Percentiles rank a stretch among this genome's conserved stretches.
Evolutionary conservation across 2,329 filamentous ascomycete species (phyloP).

Genomic region (Xylariaceae sp.): DNA sequence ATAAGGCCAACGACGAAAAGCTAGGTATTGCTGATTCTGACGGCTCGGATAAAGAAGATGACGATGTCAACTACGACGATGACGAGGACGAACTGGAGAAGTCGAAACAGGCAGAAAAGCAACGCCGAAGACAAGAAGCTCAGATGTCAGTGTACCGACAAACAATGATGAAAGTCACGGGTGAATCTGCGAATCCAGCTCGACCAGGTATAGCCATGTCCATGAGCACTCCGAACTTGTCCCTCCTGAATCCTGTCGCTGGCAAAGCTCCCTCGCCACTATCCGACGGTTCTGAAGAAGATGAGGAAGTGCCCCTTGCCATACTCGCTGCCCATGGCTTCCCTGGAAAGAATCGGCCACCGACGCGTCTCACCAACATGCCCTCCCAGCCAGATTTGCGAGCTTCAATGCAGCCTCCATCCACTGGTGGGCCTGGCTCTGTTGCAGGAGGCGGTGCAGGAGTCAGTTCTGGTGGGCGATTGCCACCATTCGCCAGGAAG

Average conservation of each 20-base stretch:
- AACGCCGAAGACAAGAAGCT: conserved; percentile 83
- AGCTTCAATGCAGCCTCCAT: conserved; percentile 46
- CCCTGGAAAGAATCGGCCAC: conserved; percentile 73
- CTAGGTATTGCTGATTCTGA: conserved; percentile 38
- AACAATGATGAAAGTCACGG: conserved; percentile 95
- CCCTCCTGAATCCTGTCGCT: conserved; percentile 30
- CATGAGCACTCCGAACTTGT: conserved; percentile 62
- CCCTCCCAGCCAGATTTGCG: conserved; percentile 72
- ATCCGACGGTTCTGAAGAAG: conserved; percentile 66
- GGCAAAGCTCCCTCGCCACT: conserved; percentile 36
- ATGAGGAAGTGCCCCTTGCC: conserved; percentile 83
- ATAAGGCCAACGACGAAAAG: conserved; percentile 63
- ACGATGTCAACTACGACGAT: conserved; percentile 47
- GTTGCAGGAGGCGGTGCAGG: conserved; percentile 48
- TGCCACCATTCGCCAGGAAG: conserved; percentile 80
- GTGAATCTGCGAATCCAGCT: conserved; percentile 56
- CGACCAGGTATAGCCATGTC: conserved; percentile 57
- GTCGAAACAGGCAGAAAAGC: conserved; percentile 67
- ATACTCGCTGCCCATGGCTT: conserved; percentile 89
- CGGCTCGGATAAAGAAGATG: conserved; percentile 42
- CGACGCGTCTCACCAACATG: conserved; percentile 62
- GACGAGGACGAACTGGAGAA: conserved; percentile 74
- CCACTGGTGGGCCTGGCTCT: conserved; percentile 55
- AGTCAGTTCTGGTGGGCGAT: conserved; percentile 42
- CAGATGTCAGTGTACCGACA: conserved; percentile 87